Percentiles rank a stretch among this genome's conserved stretches.
phyloP scores from a whole-genome alignment of 768 basidiomycete species.

The Lactarius sp. region DNA sequence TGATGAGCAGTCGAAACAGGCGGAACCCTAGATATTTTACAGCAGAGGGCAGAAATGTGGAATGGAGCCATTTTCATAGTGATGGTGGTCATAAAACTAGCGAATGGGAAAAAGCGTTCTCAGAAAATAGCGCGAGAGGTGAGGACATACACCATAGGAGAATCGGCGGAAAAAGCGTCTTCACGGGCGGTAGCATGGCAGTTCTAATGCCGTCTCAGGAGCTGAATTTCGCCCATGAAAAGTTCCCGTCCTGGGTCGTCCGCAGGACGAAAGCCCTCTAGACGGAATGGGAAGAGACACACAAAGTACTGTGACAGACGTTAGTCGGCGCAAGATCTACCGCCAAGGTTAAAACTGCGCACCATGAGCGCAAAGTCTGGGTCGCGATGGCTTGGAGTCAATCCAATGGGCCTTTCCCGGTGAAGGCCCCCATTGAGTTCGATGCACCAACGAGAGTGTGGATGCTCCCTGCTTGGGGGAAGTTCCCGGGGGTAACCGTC shows the following conservation, averaged over 20 bases:
- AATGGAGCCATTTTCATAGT: too few species aligned
- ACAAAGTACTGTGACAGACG: conserved; percentile 7
- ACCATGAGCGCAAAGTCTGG: conserved; percentile 14
- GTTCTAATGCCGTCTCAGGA: not conserved
- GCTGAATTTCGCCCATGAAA: conserved; percentile 7
- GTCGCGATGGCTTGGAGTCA: conserved; percentile 5
- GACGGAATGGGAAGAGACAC: conserved; percentile 5
- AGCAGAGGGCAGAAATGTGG: not conserved
- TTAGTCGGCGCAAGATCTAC: not conserved
- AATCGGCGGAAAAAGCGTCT: not conserved
- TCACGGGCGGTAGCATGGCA: not conserved
- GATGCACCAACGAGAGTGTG: conserved; percentile 7
- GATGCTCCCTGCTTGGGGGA: not conserved
- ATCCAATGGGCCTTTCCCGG: not conserved
- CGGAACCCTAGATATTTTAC: too few species aligned
- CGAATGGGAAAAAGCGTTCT: not conserved
- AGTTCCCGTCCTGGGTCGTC: not conserved
- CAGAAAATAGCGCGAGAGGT: not conserved
- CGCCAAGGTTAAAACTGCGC: not conserved
- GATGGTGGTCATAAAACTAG: not conserved
- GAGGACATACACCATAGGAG: not conserved
- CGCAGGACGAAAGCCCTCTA: not conserved
- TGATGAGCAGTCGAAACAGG: not conserved
- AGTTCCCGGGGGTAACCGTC: not conserved
- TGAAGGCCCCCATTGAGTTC: conserved; percentile 8